Percentiles rank a stretch among this genome's conserved stretches.
Conservation (phyloP, 768 basidiomycete genomes). For the Collybia sp. region DNA sequence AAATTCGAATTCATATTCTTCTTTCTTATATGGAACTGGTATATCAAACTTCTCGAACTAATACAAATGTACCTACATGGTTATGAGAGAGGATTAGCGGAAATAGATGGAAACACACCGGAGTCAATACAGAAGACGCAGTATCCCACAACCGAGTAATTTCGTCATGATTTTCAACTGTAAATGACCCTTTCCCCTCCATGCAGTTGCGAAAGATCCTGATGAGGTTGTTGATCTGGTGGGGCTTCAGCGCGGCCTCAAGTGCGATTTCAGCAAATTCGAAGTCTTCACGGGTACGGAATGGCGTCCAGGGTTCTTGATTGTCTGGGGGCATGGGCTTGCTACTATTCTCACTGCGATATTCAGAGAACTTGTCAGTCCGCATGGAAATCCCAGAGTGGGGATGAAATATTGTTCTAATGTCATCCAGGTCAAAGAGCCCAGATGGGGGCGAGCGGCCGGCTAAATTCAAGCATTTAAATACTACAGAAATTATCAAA, state of each 20-base stretch:
- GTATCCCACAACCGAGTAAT: slow-evolving; percentile 1
- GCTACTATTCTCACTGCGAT: neutral
- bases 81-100: neutral
- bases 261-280: slow-evolving; percentile 6
- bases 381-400: neutral
- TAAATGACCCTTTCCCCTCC: slow-evolving; percentile 1
- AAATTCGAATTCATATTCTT: slow-evolving; percentile 3
- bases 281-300: slow-evolving; percentile 4
- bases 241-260: neutral
- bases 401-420: slow-evolving; percentile 1
- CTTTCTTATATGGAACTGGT: slow-evolving; percentile 4
- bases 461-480: too few species aligned
- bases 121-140: neutral
- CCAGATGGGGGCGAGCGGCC: too few species aligned
- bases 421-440: neutral
- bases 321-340: neutral
- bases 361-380: neutral
- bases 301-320: slow-evolving; percentile 6
- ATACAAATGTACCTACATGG: neutral
- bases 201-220: neutral
- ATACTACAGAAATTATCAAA: too few species aligned
- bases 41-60: slow-evolving; percentile 6
- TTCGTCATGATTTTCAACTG: neutral
- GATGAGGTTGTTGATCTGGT: slow-evolving; percentile 2
- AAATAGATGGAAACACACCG: neutral